Evolutionary conservation across 768 basidiomycete genomes (phyloP).

Genomic region (Grammothele lineata): DNA sequence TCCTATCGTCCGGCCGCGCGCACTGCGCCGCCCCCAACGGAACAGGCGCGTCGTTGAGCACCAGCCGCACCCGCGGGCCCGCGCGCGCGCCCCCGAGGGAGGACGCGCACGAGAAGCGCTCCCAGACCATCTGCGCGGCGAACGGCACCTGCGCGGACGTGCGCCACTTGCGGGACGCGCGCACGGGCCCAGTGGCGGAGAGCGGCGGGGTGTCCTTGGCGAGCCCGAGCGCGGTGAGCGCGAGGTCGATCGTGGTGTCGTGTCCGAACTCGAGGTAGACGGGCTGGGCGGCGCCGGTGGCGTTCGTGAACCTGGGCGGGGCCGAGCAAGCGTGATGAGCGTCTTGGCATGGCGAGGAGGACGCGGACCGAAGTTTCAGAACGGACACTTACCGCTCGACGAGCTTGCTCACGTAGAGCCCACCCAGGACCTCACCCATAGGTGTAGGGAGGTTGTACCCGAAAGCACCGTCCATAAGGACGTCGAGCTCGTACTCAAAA

Average conservation of each 20-base stretch:
- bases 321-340: neutral
- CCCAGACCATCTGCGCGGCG: slow-evolving; percentile 41
- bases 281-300: slow-evolving; percentile 27
- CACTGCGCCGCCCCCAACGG: slow-evolving; percentile 37
- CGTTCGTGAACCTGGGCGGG: slow-evolving; percentile 30
- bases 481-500: slow-evolving; percentile 40
- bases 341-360: neutral
- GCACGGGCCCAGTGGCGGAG: slow-evolving; percentile 22
- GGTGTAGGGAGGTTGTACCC: slow-evolving; percentile 31
- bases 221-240: slow-evolving; percentile 34
- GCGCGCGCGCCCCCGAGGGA: slow-evolving; percentile 20
- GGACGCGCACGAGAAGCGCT: slow-evolving; percentile 34
- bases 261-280: slow-evolving; percentile 42
- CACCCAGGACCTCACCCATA: slow-evolving; percentile 34
- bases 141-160: slow-evolving; percentile 41
- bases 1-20: slow-evolving; percentile 24
- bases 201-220: slow-evolving; percentile 33
- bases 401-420: slow-evolving; percentile 36
- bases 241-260: slow-evolving; percentile 36
- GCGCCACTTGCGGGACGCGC: slow-evolving; percentile 30
- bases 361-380: no score
- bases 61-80: slow-evolving; percentile 36
- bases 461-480: slow-evolving; percentile 35
- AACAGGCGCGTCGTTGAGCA: slow-evolving; percentile 38
- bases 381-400: slow-evolving; percentile 29